Conservation (phyloP, 305 asterid genomes). For the Rubia peregrina region DNA sequence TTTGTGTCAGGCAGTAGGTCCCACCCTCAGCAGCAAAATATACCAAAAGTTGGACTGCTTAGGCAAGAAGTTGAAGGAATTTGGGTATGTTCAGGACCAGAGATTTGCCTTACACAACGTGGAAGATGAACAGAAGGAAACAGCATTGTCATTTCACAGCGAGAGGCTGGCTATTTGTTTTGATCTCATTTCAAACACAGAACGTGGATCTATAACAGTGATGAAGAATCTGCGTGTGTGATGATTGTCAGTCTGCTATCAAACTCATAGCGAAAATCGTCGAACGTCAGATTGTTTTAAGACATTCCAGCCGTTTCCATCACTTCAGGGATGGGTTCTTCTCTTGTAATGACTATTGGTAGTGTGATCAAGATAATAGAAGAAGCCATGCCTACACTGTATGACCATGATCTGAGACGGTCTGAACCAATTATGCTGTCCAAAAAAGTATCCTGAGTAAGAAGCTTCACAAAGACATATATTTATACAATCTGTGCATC, state of each 20-base stretch:
- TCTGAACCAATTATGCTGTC: too few species aligned
- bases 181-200: conserved; percentile 28
- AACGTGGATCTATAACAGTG: conserved; percentile 30
- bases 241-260: conserved; percentile 49
- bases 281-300: conserved; percentile 30
- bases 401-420: too few species aligned
- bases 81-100: conserved; percentile 35
- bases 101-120: conserved; percentile 43
- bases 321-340: conserved; percentile 53
- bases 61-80: conserved; percentile 32
- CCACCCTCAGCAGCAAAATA: conserved; percentile 28
- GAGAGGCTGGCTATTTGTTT: conserved; percentile 52
- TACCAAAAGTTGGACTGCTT: conserved; percentile 39
- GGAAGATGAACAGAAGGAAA: conserved; percentile 50
- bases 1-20: conserved; percentile 43
- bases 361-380: conserved; percentile 7
- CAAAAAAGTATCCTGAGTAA: too few species aligned
- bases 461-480: too few species aligned
- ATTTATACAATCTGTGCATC: too few species aligned
- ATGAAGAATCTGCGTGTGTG: conserved; percentile 53
- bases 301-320: conserved; percentile 57
- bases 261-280: conserved; percentile 38
- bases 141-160: conserved; percentile 38
- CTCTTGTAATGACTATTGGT: conserved; percentile 54
- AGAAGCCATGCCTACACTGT: too few species aligned